Conservation (phyloP, 2,329 filamentous ascomycete species). For the Alternaria sp. region DNA sequence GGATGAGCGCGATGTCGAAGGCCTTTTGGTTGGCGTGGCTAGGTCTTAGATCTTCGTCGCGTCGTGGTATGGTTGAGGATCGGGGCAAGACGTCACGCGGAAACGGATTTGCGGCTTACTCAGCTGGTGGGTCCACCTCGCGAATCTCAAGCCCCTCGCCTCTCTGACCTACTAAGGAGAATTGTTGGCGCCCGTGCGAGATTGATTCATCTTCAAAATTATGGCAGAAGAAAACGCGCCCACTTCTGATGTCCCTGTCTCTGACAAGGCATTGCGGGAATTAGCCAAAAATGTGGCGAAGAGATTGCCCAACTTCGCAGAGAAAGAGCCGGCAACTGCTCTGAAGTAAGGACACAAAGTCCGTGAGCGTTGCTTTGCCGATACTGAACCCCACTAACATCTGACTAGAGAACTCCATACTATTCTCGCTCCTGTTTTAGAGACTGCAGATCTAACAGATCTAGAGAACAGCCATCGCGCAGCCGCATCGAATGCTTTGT, state of each 20-base stretch:
- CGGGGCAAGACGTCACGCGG: not conserved
- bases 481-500: conserved; percentile 58
- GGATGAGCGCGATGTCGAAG: no score
- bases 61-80: not conserved
- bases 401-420: conserved; percentile 38
- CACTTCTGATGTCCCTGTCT: conserved; percentile 23
- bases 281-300: conserved; percentile 36
- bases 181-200: conserved; percentile 6
- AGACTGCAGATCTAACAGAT: conserved; percentile 45
- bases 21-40: not conserved
- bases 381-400: conserved; percentile 26
- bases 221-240: conserved; percentile 17
- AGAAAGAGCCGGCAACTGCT: conserved; percentile 34
- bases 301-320: conserved; percentile 35
- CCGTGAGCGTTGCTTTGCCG: conserved; percentile 39
- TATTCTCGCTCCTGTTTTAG: conserved; percentile 39
- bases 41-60: not conserved
- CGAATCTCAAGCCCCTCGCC: conserved; percentile 8
- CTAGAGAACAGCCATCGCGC: conserved; percentile 52
- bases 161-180: not conserved
- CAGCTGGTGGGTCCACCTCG: conserved; percentile 1
- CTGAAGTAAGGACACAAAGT: conserved; percentile 51
- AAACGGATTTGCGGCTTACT: conserved; percentile 9
- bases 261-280: conserved; percentile 40
- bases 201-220: not conserved